A percentile compares a stretch with the other conserved stretches of the same genome.
Conservation (phyloP, 176 grass and related monocot genomes). For the Aegilops bicornis region DNA sequence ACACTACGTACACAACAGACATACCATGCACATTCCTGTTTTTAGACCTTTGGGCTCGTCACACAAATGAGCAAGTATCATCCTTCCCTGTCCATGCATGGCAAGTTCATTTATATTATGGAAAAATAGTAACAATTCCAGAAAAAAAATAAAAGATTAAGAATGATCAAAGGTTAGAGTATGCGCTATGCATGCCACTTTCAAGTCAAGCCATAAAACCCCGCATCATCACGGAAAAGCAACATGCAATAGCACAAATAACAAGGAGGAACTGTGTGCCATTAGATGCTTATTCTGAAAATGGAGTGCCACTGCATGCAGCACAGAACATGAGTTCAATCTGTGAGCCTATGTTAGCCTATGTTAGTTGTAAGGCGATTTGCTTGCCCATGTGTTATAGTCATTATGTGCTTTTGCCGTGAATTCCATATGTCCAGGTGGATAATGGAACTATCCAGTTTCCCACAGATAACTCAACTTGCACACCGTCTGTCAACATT, state of each 20-base stretch:
- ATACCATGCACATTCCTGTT: constrained; percentile 98
- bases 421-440: background rate
- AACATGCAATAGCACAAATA: background rate
- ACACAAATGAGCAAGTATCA: constrained; percentile 95
- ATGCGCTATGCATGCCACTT: background rate
- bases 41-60: constrained; percentile 94
- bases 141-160: background rate
- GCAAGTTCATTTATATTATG: constrained; percentile 26
- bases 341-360: background rate
- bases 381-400: background rate
- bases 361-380: constrained; percentile 12
- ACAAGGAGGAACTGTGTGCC: background rate
- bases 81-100: constrained; percentile 78
- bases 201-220: background rate
- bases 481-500: background rate
- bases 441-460: background rate
- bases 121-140: constrained; percentile 6
- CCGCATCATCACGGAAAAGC: background rate
- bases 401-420: no score
- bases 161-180: background rate
- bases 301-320: background rate
- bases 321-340: background rate
- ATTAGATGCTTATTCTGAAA: background rate
- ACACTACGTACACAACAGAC: constrained; percentile 32
- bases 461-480: background rate